A percentile compares a stretch with the other conserved stretches of the same genome.
Evolutionary conservation across 345 rosid species (phyloP).

Genomic region (Syzygium grande): DNA sequence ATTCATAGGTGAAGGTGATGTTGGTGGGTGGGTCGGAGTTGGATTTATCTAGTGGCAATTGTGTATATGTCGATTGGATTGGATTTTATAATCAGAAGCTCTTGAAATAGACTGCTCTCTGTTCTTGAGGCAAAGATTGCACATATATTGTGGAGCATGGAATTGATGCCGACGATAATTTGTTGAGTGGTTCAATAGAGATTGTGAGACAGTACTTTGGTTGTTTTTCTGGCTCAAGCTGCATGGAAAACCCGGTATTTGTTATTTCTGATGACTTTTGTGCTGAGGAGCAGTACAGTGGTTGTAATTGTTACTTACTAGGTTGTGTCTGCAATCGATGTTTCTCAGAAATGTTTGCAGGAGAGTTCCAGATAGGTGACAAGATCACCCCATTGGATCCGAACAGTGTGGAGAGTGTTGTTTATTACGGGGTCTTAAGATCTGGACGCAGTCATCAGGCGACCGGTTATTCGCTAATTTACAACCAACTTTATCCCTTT

Average conservation of each 20-base stretch:
- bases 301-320: neutral
- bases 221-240: neutral
- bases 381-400: conserved; percentile 41
- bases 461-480: conserved; percentile 51
- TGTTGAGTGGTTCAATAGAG: neutral
- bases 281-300: neutral
- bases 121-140: neutral
- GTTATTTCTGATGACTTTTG: neutral
- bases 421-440: conserved; percentile 35
- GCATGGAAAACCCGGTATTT: neutral
- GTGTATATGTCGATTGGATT: neutral
- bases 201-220: neutral
- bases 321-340: neutral
- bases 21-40: neutral
- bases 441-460: conserved; percentile 23
- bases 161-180: neutral
- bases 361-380: conserved; percentile 50
- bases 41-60: neutral
- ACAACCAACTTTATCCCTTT: conserved; percentile 50
- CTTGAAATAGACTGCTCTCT: neutral
- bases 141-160: neutral
- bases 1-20: neutral
- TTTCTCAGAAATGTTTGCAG: conserved; percentile 15
- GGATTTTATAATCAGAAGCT: neutral
- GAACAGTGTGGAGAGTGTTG: conserved; percentile 42